These are phyloP conservation scores for Russula ochroleuca DNA, from an alignment of 768 basidiomycete species.

Conservation along the genomic window DNA sequence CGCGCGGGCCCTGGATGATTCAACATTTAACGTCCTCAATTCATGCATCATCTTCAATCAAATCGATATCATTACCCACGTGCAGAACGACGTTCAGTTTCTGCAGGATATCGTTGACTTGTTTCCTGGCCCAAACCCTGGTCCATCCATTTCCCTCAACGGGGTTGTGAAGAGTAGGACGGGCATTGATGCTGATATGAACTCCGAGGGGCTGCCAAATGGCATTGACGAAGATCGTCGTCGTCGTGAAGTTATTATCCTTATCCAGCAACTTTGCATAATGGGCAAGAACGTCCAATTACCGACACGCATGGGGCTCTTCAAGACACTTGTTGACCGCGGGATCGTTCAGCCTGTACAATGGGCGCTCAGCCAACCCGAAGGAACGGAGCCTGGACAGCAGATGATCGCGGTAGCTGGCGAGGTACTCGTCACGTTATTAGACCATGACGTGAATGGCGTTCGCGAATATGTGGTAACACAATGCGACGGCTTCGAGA, in stretches of 20 bases:
- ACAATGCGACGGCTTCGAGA: slow-evolving; percentile 63
- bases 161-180: slow-evolving; percentile 32
- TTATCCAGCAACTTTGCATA: slow-evolving; percentile 86
- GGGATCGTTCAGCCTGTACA: slow-evolving; percentile 89
- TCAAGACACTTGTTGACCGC: slow-evolving; percentile 81
- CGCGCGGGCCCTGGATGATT: slow-evolving; percentile 90
- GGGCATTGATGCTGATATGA: slow-evolving; percentile 29
- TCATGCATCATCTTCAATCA: slow-evolving; percentile 99
- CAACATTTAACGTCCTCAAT: slow-evolving; percentile 94
- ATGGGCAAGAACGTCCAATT: slow-evolving; percentile 98
- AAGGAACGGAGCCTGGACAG: slow-evolving; percentile 46
- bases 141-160: slow-evolving; percentile 31
- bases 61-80: slow-evolving; percentile 91
- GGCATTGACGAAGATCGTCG: slow-evolving; percentile 32
- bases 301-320: slow-evolving; percentile 77
- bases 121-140: slow-evolving; percentile 44
- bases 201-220: slow-evolving; percentile 17
- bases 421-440: slow-evolving; percentile 75
- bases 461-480: slow-evolving; percentile 82
- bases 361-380: slow-evolving; percentile 77
- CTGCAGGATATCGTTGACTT: slow-evolving; percentile 71
- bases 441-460: slow-evolving; percentile 89
- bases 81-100: slow-evolving; percentile 74
- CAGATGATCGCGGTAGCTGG: slow-evolving; percentile 76
- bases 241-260: slow-evolving; percentile 73